A percentile compares a stretch with the other conserved stretches of the same genome.
These are phyloP conservation scores for Nephelium lappaceum DNA, from an alignment of 345 rosid species.

Conservation along the genomic window DNA sequence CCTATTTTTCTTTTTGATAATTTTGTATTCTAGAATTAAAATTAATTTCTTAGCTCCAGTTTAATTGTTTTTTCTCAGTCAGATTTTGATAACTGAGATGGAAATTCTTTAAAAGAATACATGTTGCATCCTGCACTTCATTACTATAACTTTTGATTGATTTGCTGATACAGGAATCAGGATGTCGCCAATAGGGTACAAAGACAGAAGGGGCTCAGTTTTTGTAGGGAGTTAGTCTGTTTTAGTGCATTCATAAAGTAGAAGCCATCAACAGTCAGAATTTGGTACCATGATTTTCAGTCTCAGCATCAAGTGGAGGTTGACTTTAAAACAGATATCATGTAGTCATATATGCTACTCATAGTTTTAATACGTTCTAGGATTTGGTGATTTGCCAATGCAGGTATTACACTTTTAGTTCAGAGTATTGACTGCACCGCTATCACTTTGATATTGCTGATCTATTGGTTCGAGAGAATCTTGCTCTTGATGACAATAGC, in stretches of 20 bases:
- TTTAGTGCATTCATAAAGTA: not conserved
- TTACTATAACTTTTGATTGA: conserved; percentile 3
- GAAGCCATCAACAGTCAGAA: not conserved
- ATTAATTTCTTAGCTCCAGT: not conserved
- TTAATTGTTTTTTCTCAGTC: not conserved
- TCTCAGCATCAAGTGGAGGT: not conserved
- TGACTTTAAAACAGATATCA: not conserved
- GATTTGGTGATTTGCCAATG: not conserved
- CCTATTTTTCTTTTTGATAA: not conserved
- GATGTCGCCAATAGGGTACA: not conserved
- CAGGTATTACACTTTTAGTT: not conserved
- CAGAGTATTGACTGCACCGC: not conserved
- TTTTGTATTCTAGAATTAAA: not conserved
- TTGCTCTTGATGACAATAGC: not conserved
- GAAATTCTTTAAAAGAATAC: conserved; percentile 4
- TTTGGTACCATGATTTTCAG: not conserved
- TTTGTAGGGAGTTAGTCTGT: not conserved
- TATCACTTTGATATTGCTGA: conserved; percentile 3
- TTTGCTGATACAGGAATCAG: not conserved
- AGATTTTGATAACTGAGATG: not conserved
- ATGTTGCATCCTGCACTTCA: not conserved
- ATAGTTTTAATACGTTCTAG: not conserved
- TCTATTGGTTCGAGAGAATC: not conserved
- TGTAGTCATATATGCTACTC: not conserved
- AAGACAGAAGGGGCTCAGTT: not conserved